A percentile compares a stretch with the other conserved stretches of the same genome.
Evolutionary conservation across 2,329 filamentous ascomycete genomes (phyloP).

Genomic region (Xylariomycetidae sp.): DNA sequence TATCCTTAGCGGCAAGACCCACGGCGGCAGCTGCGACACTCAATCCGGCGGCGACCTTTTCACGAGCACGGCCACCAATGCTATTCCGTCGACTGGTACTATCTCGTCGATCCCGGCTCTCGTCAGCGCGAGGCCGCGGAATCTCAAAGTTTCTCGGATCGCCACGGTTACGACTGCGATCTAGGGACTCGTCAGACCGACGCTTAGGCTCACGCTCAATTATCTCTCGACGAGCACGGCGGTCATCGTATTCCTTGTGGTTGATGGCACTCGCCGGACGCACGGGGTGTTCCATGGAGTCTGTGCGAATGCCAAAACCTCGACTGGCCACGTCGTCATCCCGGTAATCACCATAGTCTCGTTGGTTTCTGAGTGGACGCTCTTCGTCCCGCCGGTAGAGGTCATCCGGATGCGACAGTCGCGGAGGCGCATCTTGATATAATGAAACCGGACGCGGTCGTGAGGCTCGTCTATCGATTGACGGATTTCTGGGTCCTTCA

Average conservation of each 20-base stretch:
- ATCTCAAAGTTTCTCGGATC: conserved; percentile 17
- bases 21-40: conserved; percentile 46
- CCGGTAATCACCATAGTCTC: conserved; percentile 41
- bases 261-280: conserved; percentile 26
- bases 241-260: conserved; percentile 35
- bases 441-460: conserved; percentile 46
- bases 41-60: conserved; percentile 44
- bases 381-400: conserved; percentile 48
- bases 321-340: conserved; percentile 43
- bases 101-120: conserved; percentile 21
- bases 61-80: conserved; percentile 38
- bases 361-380: conserved; percentile 35
- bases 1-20: conserved; percentile 37
- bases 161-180: conserved; percentile 18
- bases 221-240: conserved; percentile 32
- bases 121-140: conserved; percentile 18
- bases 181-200: conserved; percentile 24
- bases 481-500: conserved; percentile 31
- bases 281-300: conserved; percentile 27
- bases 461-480: conserved; percentile 23
- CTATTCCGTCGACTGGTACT: conserved; percentile 32
- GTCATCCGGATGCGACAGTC: conserved; percentile 42
- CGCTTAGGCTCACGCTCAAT: conserved; percentile 26
- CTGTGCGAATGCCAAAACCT: conserved; percentile 50
- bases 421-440: conserved; percentile 45